A percentile compares a stretch with the other conserved stretches of the same genome.
These are phyloP conservation scores for Kodamaea hsintzibuensis DNA, from an alignment of 805 yeast species.

Conservation along the genomic window DNA sequence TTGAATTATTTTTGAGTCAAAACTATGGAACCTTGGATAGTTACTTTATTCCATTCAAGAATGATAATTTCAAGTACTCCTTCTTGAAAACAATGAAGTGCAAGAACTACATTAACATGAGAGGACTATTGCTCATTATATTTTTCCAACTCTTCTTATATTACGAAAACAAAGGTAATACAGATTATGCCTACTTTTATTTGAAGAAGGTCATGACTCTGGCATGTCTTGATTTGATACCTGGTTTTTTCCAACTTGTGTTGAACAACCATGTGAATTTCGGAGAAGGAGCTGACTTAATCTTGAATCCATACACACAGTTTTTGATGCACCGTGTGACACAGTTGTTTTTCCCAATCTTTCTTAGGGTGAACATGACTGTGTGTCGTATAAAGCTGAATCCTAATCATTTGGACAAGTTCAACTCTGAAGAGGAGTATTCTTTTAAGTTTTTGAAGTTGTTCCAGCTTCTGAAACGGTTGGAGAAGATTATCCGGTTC, in stretches of 20 bases:
- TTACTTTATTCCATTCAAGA: slow-evolving; percentile 19
- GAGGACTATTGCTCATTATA: slow-evolving; percentile 24
- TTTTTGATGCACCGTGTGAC: slow-evolving; percentile 26
- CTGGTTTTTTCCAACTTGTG: slow-evolving; percentile 32
- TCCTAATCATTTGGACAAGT: slow-evolving; percentile 19
- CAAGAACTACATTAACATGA: slow-evolving; percentile 18
- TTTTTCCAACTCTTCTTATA: slow-evolving; percentile 39
- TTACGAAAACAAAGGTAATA: slow-evolving; percentile 31
- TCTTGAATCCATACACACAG: slow-evolving; percentile 42
- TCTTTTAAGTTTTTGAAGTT: slow-evolving; percentile 12
- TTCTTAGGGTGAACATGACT: slow-evolving; percentile 20
- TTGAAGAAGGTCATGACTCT: slow-evolving; percentile 30
- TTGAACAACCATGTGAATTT: slow-evolving; percentile 35
- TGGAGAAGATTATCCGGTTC: slow-evolving; percentile 22
- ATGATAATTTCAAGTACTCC: not conserved
- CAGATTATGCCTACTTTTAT: slow-evolving; percentile 35
- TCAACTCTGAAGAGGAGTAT: slow-evolving; percentile 13
- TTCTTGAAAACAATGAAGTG: slow-evolving; percentile 16
- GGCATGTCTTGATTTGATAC: slow-evolving; percentile 29
- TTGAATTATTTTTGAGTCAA: slow-evolving; percentile 10
- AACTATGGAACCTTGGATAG: slow-evolving; percentile 21
- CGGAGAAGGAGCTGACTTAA: slow-evolving; percentile 42
- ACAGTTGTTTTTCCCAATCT: slow-evolving; percentile 27
- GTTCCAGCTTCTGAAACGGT: slow-evolving; percentile 24
- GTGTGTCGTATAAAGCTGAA: slow-evolving; percentile 22